Conservation (phyloP, 2,329 filamentous ascomycete species). For the Trichoderma harzianum region DNA sequence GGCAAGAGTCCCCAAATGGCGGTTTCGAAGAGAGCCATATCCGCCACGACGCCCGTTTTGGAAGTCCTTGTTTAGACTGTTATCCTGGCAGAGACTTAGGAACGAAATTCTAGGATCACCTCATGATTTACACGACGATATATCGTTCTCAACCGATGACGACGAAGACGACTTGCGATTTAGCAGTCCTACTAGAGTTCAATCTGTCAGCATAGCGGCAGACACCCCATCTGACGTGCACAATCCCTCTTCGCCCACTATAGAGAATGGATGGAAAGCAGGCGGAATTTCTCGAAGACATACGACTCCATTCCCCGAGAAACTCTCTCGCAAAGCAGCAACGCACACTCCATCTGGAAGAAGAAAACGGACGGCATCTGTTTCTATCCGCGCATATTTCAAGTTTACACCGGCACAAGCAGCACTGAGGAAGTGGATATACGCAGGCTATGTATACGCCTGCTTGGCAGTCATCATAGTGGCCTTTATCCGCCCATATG, state of each 20-base stretch:
- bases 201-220: conserved; percentile 28
- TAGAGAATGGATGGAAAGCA: conserved; percentile 21
- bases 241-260: conserved; percentile 21
- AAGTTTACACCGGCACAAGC: conserved; percentile 79
- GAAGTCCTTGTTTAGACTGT: conserved; percentile 39
- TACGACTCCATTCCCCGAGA: conserved; percentile 48
- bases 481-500: conserved; percentile 66
- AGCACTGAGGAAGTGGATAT: conserved; percentile 72
- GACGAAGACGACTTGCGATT: conserved; percentile 23
- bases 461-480: conserved; percentile 65
- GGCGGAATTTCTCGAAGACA: conserved; percentile 40
- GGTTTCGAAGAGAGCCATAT: conserved; percentile 61
- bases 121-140: conserved; percentile 34
- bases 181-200: conserved; percentile 27
- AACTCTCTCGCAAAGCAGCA: conserved; percentile 36
- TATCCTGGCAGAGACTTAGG: conserved; percentile 48
- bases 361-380: conserved; percentile 61
- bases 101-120: conserved; percentile 34
- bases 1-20: conserved; percentile 87
- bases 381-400: conserved; percentile 68
- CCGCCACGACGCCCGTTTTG: conserved; percentile 35
- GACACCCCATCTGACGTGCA: conserved; percentile 21
- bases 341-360: conserved; percentile 61
- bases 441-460: conserved; percentile 74
- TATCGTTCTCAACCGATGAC: conserved; percentile 33